phyloP scores from a whole-genome alignment of 176 grass and related monocot genomes.

The Calamus simplicifolius region DNA sequence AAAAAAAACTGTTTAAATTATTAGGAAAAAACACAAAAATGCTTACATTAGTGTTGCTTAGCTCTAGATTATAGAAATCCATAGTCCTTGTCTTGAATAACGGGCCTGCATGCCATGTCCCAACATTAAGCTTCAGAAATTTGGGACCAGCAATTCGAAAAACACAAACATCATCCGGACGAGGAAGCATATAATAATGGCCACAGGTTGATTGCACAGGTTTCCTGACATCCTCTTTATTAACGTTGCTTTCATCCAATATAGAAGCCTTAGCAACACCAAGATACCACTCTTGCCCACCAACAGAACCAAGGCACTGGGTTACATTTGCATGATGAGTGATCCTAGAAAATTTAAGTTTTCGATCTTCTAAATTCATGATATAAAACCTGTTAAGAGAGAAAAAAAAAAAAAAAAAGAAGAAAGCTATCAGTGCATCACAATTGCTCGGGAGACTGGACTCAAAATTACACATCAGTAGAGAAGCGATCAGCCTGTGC shows the following conservation, averaged over 20 bases:
- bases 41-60: constrained; percentile 95
- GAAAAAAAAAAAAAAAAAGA: constrained; percentile 5
- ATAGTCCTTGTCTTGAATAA: constrained; percentile 60
- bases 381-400: constrained; percentile 43
- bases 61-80: constrained; percentile 96
- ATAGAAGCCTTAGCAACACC: constrained; percentile 70
- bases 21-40: neutral
- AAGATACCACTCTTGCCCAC: constrained; percentile 78
- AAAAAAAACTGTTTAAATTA: neutral
- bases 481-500: neutral
- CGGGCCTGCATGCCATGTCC: constrained; percentile 94
- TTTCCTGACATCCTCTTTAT: constrained; percentile 27
- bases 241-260: constrained; percentile 24
- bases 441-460: too few species aligned
- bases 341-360: constrained; percentile 57
- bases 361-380: constrained; percentile 47
- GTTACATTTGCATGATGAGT: constrained; percentile 94
- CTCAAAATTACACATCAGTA: neutral
- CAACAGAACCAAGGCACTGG: constrained; percentile 83
- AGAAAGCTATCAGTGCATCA: neutral
- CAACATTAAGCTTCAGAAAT: constrained; percentile 78
- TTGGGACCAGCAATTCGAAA: constrained; percentile 75
- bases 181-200: constrained; percentile 59
- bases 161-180: constrained; percentile 59
- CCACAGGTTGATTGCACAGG: constrained; percentile 32